Evolutionary conservation across 192 early-diverging fungal genomes (phyloP).

Genomic region (Bifiguratus adelaidae): DNA sequence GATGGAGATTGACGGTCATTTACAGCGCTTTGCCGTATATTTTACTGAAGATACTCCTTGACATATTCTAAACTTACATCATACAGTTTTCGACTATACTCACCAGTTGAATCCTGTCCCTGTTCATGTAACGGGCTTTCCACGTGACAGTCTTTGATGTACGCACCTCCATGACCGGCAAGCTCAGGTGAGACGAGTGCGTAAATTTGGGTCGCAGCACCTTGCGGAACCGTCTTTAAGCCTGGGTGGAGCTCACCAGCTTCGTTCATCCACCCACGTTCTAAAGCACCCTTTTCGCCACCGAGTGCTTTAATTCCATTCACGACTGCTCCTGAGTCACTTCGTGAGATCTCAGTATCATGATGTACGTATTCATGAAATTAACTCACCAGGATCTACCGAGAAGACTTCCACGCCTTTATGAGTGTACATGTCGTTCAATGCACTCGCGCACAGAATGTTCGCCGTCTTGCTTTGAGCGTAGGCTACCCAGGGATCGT

Average conservation of each 20-base stretch:
- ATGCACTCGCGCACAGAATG: slow-evolving; percentile 26
- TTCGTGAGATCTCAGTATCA: not conserved
- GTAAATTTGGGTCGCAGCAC: slow-evolving; percentile 1
- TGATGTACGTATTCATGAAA: not conserved
- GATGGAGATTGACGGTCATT: too few relatives aligned
- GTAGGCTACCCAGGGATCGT: slow-evolving; percentile 6
- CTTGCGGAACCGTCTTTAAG: not conserved
- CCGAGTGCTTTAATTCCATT: not conserved
- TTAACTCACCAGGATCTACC: not conserved
- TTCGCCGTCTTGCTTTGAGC: slow-evolving; percentile 37
- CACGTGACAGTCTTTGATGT: not conserved
- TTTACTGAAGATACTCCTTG: not conserved
- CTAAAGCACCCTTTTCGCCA: not conserved
- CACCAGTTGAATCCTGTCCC: not conserved
- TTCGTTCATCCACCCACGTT: not conserved
- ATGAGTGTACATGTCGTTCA: slow-evolving; percentile 1
- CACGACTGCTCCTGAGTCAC: not conserved
- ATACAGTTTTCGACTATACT: not conserved
- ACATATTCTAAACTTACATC: not conserved
- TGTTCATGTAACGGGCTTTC: not conserved
- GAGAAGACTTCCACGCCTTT: slow-evolving; percentile 6
- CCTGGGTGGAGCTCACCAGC: not conserved
- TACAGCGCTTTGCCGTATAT: too few relatives aligned
- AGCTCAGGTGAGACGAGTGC: not conserved
- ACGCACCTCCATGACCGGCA: not conserved